phyloP scores from a whole-genome alignment of 2,329 filamentous ascomycete species.

The Stachybotrys chartarum region DNA sequence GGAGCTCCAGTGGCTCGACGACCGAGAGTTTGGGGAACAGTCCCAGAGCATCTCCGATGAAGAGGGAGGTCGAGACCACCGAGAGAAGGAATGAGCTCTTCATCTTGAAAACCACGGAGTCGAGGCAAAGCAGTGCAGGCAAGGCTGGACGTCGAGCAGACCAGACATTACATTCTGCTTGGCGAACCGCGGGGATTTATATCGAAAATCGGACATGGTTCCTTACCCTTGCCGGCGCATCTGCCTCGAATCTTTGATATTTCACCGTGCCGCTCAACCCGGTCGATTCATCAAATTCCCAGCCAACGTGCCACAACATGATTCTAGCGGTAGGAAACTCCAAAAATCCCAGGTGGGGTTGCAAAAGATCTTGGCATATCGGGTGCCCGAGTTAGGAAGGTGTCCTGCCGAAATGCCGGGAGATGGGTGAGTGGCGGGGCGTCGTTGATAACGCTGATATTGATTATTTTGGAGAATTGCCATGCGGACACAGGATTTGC shows the following conservation, averaged over 20 bases:
- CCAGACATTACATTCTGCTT: background rate
- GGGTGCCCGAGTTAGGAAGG: background rate
- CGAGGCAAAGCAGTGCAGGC: background rate
- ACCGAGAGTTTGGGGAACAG: conserved; percentile 1
- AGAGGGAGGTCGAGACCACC: background rate
- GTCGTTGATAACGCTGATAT: background rate
- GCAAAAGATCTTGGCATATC: background rate
- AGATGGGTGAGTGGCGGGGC: background rate
- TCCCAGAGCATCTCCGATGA: background rate
- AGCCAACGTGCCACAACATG: background rate
- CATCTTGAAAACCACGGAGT: background rate
- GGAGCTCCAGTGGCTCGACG: background rate
- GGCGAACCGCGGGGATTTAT: background rate
- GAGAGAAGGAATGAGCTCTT: background rate
- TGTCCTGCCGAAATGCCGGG: background rate
- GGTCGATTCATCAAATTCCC: background rate
- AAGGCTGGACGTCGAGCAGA: background rate
- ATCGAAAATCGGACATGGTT: background rate
- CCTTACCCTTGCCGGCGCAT: background rate
- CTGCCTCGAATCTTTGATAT: background rate
- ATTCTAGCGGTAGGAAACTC: background rate
- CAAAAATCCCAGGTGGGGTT: background rate
- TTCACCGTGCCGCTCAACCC: background rate
- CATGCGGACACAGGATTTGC: too few relatives aligned
- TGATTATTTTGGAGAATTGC: background rate